These are phyloP conservation scores for Ceratopteris richardii DNA, from an alignment of 75 land plant species.

Conservation along the genomic window DNA sequence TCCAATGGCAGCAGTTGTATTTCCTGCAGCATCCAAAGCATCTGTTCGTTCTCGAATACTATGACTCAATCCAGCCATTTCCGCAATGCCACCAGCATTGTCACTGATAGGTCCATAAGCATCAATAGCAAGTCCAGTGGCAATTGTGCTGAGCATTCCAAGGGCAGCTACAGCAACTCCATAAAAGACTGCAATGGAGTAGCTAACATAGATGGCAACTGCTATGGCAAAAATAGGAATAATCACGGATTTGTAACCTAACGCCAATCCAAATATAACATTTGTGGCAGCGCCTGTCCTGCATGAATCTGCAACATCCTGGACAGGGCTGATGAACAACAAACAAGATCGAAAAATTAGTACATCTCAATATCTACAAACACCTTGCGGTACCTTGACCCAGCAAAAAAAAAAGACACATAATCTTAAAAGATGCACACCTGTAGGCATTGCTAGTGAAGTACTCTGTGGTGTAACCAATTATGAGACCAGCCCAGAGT, in stretches of 20 bases:
- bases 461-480: conserved; percentile 62
- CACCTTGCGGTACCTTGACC: neutral
- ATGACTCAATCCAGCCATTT: conserved; percentile 30
- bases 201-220: conserved; percentile 65
- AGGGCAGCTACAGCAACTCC: conserved; percentile 55
- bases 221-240: too few species aligned
- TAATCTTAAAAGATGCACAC: conserved; percentile 6
- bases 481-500: conserved; percentile 65
- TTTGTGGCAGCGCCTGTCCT: too few species aligned
- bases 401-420: neutral
- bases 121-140: conserved; percentile 35
- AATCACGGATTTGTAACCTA: too few species aligned
- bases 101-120: conserved; percentile 41
- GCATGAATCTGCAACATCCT: conserved; percentile 18
- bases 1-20: conserved; percentile 24
- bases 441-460: conserved; percentile 69
- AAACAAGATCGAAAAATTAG: conserved; percentile 28
- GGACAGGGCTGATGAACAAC: conserved; percentile 24
- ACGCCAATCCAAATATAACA: too few species aligned
- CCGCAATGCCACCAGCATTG: too few species aligned
- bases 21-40: too few species aligned
- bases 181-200: conserved; percentile 55
- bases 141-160: conserved; percentile 17
- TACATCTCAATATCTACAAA: conserved; percentile 15
- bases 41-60: conserved; percentile 23